Evolutionary conservation across 1,284 basidiomycete genomes (phyloP).

Genomic region (Ustanciosporium gigantosporum): DNA sequence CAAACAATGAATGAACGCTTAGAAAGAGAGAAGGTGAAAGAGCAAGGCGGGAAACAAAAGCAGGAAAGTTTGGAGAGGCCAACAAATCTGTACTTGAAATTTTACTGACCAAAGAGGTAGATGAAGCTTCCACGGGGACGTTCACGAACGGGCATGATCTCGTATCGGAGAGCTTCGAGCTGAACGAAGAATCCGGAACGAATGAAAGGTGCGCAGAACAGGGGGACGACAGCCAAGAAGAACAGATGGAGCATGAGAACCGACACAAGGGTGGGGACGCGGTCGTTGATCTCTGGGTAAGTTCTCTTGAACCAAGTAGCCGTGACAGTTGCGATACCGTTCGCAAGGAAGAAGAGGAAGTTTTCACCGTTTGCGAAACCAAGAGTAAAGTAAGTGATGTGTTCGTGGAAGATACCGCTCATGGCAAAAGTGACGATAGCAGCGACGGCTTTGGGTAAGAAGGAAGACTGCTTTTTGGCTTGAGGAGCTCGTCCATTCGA

Average conservation of each 20-base stretch:
- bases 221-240: constrained; percentile 45
- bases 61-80: too few relatives aligned
- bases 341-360: constrained; percentile 57
- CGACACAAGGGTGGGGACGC: constrained; percentile 45
- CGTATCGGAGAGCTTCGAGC: constrained; percentile 50
- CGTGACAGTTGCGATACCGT: constrained; percentile 52
- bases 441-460: constrained; percentile 49
- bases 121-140: constrained; percentile 48
- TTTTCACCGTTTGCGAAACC: constrained; percentile 55
- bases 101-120: constrained; percentile 48
- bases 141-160: constrained; percentile 39
- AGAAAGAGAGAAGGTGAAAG: background rate
- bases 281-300: constrained; percentile 42
- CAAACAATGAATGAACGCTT: too few relatives aligned
- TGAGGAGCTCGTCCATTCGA: constrained; percentile 4
- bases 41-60: background rate
- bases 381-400: constrained; percentile 53
- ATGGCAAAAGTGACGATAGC: constrained; percentile 56
- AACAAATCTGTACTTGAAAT: too few relatives aligned
- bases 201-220: constrained; percentile 58
- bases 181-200: constrained; percentile 52
- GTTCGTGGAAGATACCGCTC: constrained; percentile 57
- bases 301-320: constrained; percentile 51
- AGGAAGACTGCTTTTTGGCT: constrained; percentile 25
- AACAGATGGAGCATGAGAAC: constrained; percentile 49